Conservation (phyloP, 345 rosid species). For the Clausena lansium region DNA sequence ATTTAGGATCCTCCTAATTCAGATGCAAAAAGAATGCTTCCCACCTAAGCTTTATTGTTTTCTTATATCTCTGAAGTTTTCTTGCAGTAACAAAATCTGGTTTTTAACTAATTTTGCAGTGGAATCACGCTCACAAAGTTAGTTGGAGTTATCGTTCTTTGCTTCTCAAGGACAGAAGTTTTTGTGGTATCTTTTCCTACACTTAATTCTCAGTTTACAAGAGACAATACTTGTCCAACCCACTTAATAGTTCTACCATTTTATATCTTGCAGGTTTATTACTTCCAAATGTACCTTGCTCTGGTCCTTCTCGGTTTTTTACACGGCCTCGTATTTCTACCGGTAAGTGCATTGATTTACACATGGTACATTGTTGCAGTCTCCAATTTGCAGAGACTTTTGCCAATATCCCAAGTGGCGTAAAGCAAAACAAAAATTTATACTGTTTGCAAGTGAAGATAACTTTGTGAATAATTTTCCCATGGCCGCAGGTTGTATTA, state of each 20-base stretch:
- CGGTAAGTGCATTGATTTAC: slow-evolving; percentile 48
- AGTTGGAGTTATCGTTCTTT: slow-evolving; percentile 90
- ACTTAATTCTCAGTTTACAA: not conserved
- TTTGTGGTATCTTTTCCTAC: slow-evolving; percentile 64
- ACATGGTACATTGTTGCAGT: not conserved
- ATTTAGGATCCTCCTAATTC: not conserved
- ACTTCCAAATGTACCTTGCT: slow-evolving; percentile 96
- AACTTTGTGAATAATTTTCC: not conserved
- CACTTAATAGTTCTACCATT: not conserved
- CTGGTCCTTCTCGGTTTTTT: slow-evolving; percentile 92
- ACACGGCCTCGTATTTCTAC: slow-evolving; percentile 90
- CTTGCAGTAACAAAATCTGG: not conserved
- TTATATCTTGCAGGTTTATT: slow-evolving; percentile 64
- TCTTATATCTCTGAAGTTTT: not conserved
- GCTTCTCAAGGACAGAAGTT: slow-evolving; percentile 92
- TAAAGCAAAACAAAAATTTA: not conserved
- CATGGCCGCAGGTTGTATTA: slow-evolving; percentile 66
- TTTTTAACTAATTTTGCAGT: slow-evolving; percentile 34
- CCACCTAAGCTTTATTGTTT: not conserved
- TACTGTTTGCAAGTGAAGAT: not conserved
- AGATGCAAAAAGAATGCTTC: not conserved
- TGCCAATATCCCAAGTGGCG: not conserved
- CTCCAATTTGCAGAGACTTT: not conserved
- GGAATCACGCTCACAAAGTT: slow-evolving; percentile 95
- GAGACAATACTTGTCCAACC: not conserved